Evolutionary conservation across 2,329 filamentous ascomycete genomes (phyloP), one percentile per base, ranked within the genome.

Genomic region (Colletotrichum gloeosporioides): DNA sequence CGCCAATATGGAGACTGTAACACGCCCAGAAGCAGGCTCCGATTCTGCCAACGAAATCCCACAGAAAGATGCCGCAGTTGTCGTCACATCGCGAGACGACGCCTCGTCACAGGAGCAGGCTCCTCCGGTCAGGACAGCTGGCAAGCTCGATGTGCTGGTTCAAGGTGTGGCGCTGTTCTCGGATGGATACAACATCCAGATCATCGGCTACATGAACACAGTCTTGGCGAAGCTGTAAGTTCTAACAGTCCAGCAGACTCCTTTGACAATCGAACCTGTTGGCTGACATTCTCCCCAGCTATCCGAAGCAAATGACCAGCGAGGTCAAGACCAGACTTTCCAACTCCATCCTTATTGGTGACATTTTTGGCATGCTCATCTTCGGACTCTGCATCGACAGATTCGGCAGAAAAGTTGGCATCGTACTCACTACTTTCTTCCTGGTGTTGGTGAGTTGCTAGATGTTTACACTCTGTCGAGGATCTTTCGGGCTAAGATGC

Each of bases 371-470:
- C 34, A 85, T 86, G 80, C 72, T 87, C 4, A 79, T 83, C 25
- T 82, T 86, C 22, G 86, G 85, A 7, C 79, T 88, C 57, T 86
- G 84, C 31, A 87, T 86, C 75, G 88, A 89, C 79, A 85, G 85
- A 44, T 80, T 89, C 10, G 87, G 88, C 10, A 85, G 87, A 6
- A 87, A 87, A 64, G 83, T 82, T 15, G 88, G 86, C 29, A 88
- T 89, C 57, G 79, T 89, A 34, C 80, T 85, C 16, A 88, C 88
- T 0, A 89, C 88, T 0, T 53, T 86, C 0, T 85, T 88, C 81
- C 84, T 89, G n/a, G 85, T 88, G 9, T 70, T 89, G 55, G 73
- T 75, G 0, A 67, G 69, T 34, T 5, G 4, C 15, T 2, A 6
- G 9, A 8, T 25, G 2, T 12, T n/a, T 0, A 7, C 18, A 2